Percentiles rank a stretch among this genome's conserved stretches.
phyloP scores from a whole-genome alignment of 192 early-diverging fungal genomes.

The Jimgerdemannia lactiflua region DNA sequence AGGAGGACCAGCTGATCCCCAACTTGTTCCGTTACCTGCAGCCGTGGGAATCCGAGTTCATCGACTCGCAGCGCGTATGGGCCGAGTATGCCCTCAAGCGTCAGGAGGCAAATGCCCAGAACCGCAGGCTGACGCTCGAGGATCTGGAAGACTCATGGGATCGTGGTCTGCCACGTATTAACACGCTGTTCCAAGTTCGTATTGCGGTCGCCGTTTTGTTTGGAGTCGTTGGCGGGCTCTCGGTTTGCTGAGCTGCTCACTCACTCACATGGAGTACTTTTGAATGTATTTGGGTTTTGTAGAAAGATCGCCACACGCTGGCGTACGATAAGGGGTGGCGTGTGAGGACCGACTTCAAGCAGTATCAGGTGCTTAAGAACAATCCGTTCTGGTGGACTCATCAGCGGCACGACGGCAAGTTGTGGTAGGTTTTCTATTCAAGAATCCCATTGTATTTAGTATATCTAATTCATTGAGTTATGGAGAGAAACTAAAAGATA shows the following conservation, averaged over 20 bases:
- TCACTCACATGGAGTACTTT: no score
- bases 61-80: slow-evolving; percentile 99
- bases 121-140: slow-evolving; percentile 96
- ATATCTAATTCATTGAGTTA: slow-evolving; percentile 1
- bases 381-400: slow-evolving; percentile 98
- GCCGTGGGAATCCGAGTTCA: slow-evolving; percentile 99
- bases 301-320: slow-evolving; percentile 95
- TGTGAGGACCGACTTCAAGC: slow-evolving; percentile 94
- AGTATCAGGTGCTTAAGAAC: slow-evolving; percentile 93
- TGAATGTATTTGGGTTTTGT: no score
- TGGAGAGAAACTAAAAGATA: slow-evolving; percentile 72
- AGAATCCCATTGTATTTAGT: not conserved
- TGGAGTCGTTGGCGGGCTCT: no score
- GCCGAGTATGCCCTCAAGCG: slow-evolving; percentile 98
- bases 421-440: slow-evolving; percentile 11
- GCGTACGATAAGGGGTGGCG: slow-evolving; percentile 99
- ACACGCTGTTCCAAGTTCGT: slow-evolving; percentile 85
- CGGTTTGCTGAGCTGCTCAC: no score
- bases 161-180: slow-evolving; percentile 97
- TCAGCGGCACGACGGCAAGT: slow-evolving; percentile 33
- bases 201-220: no score
- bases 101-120: slow-evolving; percentile 95
- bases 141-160: slow-evolving; percentile 99
- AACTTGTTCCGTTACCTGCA: slow-evolving; percentile 97
- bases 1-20: slow-evolving; percentile 95